Evolutionary conservation across 2,329 filamentous ascomycete species (phyloP).

Genomic region (Diaporthe sp.): DNA sequence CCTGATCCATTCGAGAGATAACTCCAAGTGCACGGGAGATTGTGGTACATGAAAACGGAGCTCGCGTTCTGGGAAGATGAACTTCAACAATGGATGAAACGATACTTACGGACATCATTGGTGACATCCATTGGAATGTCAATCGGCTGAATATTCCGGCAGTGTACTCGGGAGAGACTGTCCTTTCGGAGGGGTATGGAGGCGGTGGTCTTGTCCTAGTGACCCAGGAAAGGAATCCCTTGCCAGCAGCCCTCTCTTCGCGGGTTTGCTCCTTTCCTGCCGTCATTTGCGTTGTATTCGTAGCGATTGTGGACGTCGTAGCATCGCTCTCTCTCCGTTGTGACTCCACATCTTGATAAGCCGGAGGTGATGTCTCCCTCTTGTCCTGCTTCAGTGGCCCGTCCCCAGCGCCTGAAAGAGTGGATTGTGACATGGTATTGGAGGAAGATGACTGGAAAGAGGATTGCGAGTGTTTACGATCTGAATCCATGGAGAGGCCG

Average conservation of each 20-base stretch:
- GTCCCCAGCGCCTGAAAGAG: background rate
- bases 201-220: constrained; percentile 7
- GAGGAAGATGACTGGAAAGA: background rate
- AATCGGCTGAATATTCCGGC: constrained; percentile 18
- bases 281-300: background rate
- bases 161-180: constrained; percentile 8
- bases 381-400: too few relatives aligned
- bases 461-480: background rate
- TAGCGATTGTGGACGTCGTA: background rate
- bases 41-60: background rate
- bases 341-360: constrained; percentile 1
- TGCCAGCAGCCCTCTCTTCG: constrained; percentile 3
- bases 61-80: too few relatives aligned
- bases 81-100: background rate
- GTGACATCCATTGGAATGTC: constrained; percentile 26
- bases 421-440: background rate
- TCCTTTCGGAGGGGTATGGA: background rate
- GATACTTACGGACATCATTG: constrained; percentile 26
- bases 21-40: background rate
- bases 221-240: constrained; percentile 16
- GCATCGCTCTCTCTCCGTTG: constrained; percentile 2
- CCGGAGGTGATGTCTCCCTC: constrained; percentile 1
- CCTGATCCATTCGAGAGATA: background rate
- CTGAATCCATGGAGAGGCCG: too few relatives aligned
- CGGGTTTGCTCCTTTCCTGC: background rate